Conservation (phyloP, 208 protist genomes). For the Trichomonas vaginalis region DNA sequence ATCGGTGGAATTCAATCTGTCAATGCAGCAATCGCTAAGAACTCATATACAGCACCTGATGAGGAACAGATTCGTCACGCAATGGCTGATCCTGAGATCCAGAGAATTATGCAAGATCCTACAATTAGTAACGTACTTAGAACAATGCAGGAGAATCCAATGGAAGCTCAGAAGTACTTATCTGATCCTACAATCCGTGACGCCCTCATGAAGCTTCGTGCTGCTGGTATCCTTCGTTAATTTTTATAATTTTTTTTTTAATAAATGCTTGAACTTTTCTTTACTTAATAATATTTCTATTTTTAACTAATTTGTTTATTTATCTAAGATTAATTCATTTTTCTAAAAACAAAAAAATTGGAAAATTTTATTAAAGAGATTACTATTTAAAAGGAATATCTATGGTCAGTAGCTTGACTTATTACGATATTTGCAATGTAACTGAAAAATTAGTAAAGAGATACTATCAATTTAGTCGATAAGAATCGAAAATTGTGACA, state of each 20-base stretch:
- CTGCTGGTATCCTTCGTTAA: slow-evolving; percentile 19
- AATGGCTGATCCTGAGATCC: slow-evolving; percentile 23
- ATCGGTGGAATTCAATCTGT: neutral
- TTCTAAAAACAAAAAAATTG: neutral
- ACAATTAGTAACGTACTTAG: neutral
- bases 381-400: neutral
- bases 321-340: neutral
- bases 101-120: slow-evolving; percentile 23
- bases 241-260: neutral
- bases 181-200: slow-evolving; percentile 6
- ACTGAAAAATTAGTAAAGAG: neutral
- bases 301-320: neutral
- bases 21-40: neutral
- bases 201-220: neutral
- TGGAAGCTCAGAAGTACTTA: neutral
- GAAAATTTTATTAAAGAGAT: neutral
- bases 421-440: neutral
- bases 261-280: neutral
- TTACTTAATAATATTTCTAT: neutral
- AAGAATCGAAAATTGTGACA: too few relatives aligned
- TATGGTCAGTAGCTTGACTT: neutral
- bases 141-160: slow-evolving; percentile 10
- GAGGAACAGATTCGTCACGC: neutral
- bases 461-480: neutral
- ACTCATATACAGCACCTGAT: slow-evolving; percentile 6